A percentile compares a stretch with the other conserved stretches of the same genome.
Evolutionary conservation across 1,284 basidiomycete species (phyloP).

Genomic region (Hypsizygus ulmarius): DNA sequence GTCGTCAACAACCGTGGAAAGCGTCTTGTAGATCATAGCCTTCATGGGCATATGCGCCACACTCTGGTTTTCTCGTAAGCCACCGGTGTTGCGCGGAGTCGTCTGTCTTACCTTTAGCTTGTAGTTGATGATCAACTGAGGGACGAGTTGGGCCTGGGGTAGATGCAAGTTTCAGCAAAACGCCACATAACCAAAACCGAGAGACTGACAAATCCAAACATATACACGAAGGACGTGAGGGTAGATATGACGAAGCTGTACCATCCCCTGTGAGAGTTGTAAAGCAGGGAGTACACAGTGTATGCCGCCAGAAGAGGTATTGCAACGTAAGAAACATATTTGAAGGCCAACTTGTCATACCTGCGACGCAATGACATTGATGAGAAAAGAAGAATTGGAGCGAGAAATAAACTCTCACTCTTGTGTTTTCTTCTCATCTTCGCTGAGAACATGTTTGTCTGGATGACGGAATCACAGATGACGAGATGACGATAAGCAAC

Average conservation of each 20-base stretch:
- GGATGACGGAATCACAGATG: slow-evolving; percentile 1
- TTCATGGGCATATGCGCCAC: slow-evolving; percentile 96
- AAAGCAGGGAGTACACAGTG: slow-evolving; percentile 87
- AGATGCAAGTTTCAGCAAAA: slow-evolving; percentile 13
- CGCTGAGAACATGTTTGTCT: slow-evolving; percentile 92
- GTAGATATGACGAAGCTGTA: slow-evolving; percentile 93
- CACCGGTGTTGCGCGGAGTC: background rate
- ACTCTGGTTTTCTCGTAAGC: slow-evolving; percentile 44
- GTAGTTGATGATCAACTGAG: slow-evolving; percentile 94
- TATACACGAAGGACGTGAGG: slow-evolving; percentile 86
- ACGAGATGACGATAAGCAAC: slow-evolving; percentile 10
- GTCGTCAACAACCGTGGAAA: slow-evolving; percentile 90
- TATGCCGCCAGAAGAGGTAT: slow-evolving; percentile 85
- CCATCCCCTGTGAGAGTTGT: slow-evolving; percentile 90
- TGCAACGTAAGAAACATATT: slow-evolving; percentile 86
- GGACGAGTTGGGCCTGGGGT: slow-evolving; percentile 79
- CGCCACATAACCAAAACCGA: slow-evolving; percentile 13
- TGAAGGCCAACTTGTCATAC: slow-evolving; percentile 86
- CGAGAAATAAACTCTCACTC: slow-evolving; percentile 56
- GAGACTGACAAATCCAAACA: slow-evolving; percentile 90
- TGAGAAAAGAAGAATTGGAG: slow-evolving; percentile 19
- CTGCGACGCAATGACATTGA: slow-evolving; percentile 37
- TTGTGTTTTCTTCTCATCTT: slow-evolving; percentile 97
- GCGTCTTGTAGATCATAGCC: slow-evolving; percentile 93
- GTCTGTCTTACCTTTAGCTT: slow-evolving; percentile 75